Evolutionary conservation across 192 early-diverging fungal genomes (phyloP).

Genomic region (Physocladia obscura): DNA sequence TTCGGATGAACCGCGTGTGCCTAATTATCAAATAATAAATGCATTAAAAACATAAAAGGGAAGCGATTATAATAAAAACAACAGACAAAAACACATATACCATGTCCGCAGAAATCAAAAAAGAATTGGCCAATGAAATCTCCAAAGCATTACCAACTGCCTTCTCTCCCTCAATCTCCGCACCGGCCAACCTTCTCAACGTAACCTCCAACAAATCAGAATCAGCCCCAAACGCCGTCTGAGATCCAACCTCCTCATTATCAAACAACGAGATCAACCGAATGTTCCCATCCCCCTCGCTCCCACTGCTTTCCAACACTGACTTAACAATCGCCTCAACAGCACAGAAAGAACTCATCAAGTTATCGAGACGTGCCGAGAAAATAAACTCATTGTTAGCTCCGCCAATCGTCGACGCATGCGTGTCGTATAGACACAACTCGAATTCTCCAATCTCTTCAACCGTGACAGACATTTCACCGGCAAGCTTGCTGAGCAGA

Average conservation of each 20-base stretch:
- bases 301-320: conserved; percentile 13
- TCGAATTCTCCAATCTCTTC: conserved; percentile 92
- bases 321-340: conserved; percentile 66
- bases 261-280: conserved; percentile 92
- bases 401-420: conserved; percentile 86
- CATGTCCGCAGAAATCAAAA: conserved; percentile 73
- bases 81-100: neutral
- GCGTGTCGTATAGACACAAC: conserved; percentile 94
- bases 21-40: conserved; percentile 62
- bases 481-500: conserved; percentile 74
- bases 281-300: conserved; percentile 67
- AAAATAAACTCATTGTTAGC: conserved; percentile 90
- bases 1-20: conserved; percentile 90
- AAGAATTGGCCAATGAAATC: conserved; percentile 78
- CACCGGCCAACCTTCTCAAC: conserved; percentile 37
- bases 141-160: conserved; percentile 64
- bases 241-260: conserved; percentile 96
- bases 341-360: conserved; percentile 93
- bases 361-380: conserved; percentile 91
- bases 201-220: conserved; percentile 71
- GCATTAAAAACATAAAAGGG: conserved; percentile 25
- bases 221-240: conserved; percentile 90
- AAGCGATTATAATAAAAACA: neutral
- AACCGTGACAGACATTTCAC: conserved; percentile 69
- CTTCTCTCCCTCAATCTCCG: conserved; percentile 40